These are phyloP conservation scores for Centrapalus pauciflorus DNA, from an alignment of 129 eudicot genomes.

Conservation along the genomic window DNA sequence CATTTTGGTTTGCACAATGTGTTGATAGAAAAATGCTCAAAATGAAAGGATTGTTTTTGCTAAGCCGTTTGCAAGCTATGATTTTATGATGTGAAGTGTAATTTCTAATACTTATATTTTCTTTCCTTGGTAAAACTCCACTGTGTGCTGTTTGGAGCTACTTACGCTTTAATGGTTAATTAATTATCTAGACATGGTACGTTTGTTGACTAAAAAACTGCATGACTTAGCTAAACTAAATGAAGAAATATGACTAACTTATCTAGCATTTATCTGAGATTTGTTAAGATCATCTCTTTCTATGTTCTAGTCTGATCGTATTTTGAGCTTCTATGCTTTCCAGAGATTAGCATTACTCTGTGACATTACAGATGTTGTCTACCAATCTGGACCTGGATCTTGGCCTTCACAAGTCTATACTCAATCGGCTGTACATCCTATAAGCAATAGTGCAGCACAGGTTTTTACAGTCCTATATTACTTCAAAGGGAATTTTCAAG, in stretches of 20 bases:
- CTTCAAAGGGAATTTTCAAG: neutral
- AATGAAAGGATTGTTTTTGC: no score
- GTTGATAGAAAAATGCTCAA: no score
- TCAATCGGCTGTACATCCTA: slow-evolving; percentile 85
- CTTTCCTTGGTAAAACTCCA: no score
- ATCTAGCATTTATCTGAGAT: neutral
- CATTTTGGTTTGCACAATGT: no score
- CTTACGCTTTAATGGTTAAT: no score
- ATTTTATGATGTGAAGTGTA: no score
- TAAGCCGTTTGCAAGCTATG: no score
- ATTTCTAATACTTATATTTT: no score
- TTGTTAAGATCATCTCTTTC: neutral
- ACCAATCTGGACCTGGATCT: slow-evolving; percentile 98
- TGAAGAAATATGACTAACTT: neutral
- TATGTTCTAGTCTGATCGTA: slow-evolving; percentile 16
- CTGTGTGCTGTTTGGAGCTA: no score
- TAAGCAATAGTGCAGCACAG: slow-evolving; percentile 97
- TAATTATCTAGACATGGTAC: no score
- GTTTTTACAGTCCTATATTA: slow-evolving; percentile 38
- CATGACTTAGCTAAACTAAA: neutral
- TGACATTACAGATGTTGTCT: slow-evolving; percentile 65
- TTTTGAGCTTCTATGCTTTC: neutral
- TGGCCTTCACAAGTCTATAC: slow-evolving; percentile 93
- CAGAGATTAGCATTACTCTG: neutral
- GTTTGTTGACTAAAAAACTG: neutral